Percentiles rank a stretch among this genome's conserved stretches.
Conservation (phyloP, 257 asterid genomes). For the Solanum clarkiae region DNA sequence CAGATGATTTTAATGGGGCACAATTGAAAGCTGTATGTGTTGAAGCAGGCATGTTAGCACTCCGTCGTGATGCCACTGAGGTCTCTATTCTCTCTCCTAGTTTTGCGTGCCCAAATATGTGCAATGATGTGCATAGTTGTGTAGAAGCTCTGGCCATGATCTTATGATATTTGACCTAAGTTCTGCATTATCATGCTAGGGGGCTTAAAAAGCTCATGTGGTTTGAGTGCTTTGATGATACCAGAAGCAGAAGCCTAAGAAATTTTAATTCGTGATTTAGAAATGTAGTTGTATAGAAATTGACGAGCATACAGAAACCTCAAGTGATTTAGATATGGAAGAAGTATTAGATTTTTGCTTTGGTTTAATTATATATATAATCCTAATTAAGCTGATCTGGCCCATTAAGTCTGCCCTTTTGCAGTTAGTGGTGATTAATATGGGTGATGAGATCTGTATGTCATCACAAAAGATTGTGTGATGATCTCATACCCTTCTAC, state of each 20-base stretch:
- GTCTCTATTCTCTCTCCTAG: slow-evolving; percentile 19
- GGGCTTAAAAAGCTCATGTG: not conserved
- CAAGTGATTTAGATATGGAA: not conserved
- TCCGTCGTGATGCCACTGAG: slow-evolving; percentile 97
- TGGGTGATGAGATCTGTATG: not conserved
- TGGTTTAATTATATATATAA: not conserved
- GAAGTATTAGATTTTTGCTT: no score
- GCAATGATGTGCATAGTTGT: not conserved
- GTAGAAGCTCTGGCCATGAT: not conserved
- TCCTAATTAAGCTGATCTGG: not conserved
- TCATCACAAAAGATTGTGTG: not conserved
- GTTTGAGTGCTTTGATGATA: not conserved
- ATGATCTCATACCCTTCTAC: not conserved
- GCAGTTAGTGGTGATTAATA: not conserved
- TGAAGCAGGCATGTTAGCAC: slow-evolving; percentile 97
- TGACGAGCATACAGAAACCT: not conserved
- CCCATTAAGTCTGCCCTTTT: not conserved
- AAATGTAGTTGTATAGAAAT: not conserved
- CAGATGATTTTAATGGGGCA: slow-evolving; percentile 96
- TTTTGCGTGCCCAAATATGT: not conserved
- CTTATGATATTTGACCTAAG: not conserved
- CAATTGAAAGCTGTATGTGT: slow-evolving; percentile 96
- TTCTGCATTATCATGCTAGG: not conserved
- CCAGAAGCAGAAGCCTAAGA: not conserved
- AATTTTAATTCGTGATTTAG: not conserved